A percentile compares a stretch with the other conserved stretches of the same genome.
phyloP scores from a whole-genome alignment of 1,284 basidiomycete genomes.

The Xerocomus nothofagi region DNA sequence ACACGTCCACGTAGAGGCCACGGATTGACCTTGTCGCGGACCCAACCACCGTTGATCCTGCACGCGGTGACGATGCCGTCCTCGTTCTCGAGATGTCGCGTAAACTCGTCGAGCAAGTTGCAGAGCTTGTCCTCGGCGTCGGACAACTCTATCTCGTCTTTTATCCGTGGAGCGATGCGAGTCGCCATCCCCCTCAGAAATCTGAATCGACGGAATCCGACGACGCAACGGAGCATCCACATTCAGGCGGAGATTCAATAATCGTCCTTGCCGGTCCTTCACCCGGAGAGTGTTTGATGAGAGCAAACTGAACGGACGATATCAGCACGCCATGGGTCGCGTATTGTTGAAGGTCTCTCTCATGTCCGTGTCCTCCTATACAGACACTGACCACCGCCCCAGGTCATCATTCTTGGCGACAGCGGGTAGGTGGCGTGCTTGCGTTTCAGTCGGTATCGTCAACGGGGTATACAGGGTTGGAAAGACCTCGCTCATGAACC shows the following conservation, averaged over 20 bases:
- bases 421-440: slow-evolving; percentile 70
- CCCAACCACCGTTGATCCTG: slow-evolving; percentile 95
- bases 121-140: slow-evolving; percentile 60
- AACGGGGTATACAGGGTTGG: slow-evolving; percentile 70
- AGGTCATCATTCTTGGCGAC: slow-evolving; percentile 99
- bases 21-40: slow-evolving; percentile 87
- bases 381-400: slow-evolving; percentile 16
- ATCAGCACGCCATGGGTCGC: slow-evolving; percentile 62
- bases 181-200: slow-evolving; percentile 28
- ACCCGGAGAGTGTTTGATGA: slow-evolving; percentile 21
- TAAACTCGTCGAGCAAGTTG: slow-evolving; percentile 68
- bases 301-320: too few relatives aligned
- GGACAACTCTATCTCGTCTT: slow-evolving; percentile 48
- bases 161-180: slow-evolving; percentile 34
- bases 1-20: slow-evolving; percentile 5
- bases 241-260: slow-evolving; percentile 30
- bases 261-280: slow-evolving; percentile 21
- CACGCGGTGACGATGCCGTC: slow-evolving; percentile 63
- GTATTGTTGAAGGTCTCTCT: slow-evolving; percentile 88
- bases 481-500: slow-evolving; percentile 99
- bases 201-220: background rate
- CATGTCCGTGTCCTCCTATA: background rate
- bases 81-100: slow-evolving; percentile 50
- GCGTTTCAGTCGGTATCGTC: slow-evolving; percentile 6
- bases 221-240: too few relatives aligned